Evolutionary conservation across 371 early-diverging fungal genomes (phyloP).

Genomic region (Mucor sp.): DNA sequence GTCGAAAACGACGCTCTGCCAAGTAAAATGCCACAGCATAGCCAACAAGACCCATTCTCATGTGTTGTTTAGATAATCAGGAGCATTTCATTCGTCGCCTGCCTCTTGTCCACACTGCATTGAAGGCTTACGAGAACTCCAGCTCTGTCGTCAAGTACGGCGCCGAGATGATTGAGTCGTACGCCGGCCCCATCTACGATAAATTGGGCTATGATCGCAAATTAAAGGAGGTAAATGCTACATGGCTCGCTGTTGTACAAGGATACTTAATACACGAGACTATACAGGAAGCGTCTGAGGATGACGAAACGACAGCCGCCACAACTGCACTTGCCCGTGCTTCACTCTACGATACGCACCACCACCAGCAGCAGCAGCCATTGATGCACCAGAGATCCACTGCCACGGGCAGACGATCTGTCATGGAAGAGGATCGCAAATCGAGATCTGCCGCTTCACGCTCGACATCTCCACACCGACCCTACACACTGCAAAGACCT

Average conservation of each 20-base stretch:
- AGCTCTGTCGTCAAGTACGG: conserved; percentile 64
- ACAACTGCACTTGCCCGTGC: conserved; percentile 37
- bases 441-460: conserved; percentile 26
- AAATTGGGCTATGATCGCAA: conserved; percentile 34
- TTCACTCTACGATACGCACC: conserved; percentile 27
- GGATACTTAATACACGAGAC: background rate
- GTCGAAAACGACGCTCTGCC: background rate
- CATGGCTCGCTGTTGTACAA: background rate
- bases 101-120: conserved; percentile 78
- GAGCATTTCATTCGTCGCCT: conserved; percentile 70
- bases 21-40: background rate
- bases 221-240: conserved; percentile 18
- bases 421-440: conserved; percentile 9
- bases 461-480: conserved; percentile 40
- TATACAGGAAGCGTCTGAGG: conserved; percentile 17
- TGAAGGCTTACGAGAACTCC: conserved; percentile 75
- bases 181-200: conserved; percentile 51
- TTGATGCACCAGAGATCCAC: background rate
- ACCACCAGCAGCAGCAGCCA: background rate
- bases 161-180: conserved; percentile 80
- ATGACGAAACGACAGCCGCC: conserved; percentile 39
- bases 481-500: conserved; percentile 17
- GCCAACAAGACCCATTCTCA: background rate
- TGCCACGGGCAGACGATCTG: background rate
- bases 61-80: conserved; percentile 1